phyloP scores from a whole-genome alignment of 208 protist species.

The Endotrypanum monterogeii region DNA sequence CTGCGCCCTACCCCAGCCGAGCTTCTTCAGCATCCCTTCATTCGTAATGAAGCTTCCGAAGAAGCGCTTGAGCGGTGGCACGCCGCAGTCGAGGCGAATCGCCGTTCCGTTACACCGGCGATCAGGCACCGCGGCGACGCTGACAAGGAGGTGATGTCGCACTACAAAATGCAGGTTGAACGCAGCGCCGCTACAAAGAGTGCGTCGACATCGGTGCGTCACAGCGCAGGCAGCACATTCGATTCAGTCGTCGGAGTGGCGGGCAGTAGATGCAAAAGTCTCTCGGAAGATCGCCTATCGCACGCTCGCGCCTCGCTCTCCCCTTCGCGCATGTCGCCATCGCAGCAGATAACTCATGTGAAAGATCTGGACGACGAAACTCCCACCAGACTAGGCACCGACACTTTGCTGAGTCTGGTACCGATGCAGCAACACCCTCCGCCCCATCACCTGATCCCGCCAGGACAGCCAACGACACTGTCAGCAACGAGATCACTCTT shows the following conservation, averaged over 20 bases:
- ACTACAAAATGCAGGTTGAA: not conserved
- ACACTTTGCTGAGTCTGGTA: not conserved
- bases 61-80: slow-evolving; percentile 43
- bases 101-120: not conserved
- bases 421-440: not conserved
- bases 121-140: not conserved
- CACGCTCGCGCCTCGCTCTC: slow-evolving; percentile 7
- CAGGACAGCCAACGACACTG: not conserved
- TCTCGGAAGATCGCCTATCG: not conserved
- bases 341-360: not conserved
- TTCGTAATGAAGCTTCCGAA: slow-evolving; percentile 30
- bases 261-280: not conserved
- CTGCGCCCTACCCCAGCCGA: slow-evolving; percentile 52
- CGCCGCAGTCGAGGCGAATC: slow-evolving; percentile 24
- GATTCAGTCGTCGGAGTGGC: too few relatives aligned
- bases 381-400: not conserved
- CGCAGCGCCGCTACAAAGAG: not conserved
- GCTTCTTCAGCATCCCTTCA: slow-evolving; percentile 82
- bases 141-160: not conserved
- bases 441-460: not conserved
- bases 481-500: not conserved
- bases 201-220: not conserved
- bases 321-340: slow-evolving; percentile 3
- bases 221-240: slow-evolving; percentile 19
- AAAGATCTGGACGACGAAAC: slow-evolving; percentile 4